These are phyloP conservation scores for Wallacemonas collosoma DNA, from an alignment of 208 protist genomes.

Conservation along the genomic window DNA sequence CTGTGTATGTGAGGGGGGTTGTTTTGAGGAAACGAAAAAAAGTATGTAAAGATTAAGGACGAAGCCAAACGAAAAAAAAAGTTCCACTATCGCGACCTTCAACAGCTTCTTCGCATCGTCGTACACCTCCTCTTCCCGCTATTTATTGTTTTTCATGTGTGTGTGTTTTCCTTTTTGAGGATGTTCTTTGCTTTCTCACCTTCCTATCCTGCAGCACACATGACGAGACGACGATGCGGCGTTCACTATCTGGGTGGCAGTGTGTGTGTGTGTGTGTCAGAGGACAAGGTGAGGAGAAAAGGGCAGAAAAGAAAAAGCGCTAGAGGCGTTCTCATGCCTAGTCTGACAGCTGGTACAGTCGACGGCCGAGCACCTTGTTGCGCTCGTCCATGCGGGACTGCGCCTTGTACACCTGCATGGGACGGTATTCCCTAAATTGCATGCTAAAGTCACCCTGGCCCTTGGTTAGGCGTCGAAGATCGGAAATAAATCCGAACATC, in stretches of 20 bases:
- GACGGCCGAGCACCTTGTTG: constrained; percentile 82
- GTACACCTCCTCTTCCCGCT: no score
- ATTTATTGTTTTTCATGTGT: neutral
- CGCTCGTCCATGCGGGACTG: constrained; percentile 91
- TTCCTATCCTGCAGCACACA: no score
- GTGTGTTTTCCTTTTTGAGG: neutral
- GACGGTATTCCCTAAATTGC: constrained; percentile 92
- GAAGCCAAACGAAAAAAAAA: constrained; percentile 28
- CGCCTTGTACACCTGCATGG: constrained; percentile 90
- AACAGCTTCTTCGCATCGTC: neutral
- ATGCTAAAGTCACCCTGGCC: constrained; percentile 93
- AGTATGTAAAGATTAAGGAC: constrained; percentile 17
- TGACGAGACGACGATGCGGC: no score
- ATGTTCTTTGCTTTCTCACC: no score
- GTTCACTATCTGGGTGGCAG: no score
- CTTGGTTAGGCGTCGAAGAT: constrained; percentile 91
- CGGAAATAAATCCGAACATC: constrained; percentile 94
- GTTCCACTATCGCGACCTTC: neutral
- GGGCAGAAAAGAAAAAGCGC: constrained; percentile 20
- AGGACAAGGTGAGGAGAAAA: neutral
- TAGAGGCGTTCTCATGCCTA: constrained; percentile 25
- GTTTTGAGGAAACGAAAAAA: neutral
- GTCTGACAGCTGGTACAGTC: constrained; percentile 63
- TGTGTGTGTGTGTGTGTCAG: no score
- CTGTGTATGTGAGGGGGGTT: neutral